Percentiles rank a stretch among this genome's conserved stretches.
Evolutionary conservation across 2,329 filamentous ascomycete species (phyloP).

Genomic region (Thelonectria blattea): DNA sequence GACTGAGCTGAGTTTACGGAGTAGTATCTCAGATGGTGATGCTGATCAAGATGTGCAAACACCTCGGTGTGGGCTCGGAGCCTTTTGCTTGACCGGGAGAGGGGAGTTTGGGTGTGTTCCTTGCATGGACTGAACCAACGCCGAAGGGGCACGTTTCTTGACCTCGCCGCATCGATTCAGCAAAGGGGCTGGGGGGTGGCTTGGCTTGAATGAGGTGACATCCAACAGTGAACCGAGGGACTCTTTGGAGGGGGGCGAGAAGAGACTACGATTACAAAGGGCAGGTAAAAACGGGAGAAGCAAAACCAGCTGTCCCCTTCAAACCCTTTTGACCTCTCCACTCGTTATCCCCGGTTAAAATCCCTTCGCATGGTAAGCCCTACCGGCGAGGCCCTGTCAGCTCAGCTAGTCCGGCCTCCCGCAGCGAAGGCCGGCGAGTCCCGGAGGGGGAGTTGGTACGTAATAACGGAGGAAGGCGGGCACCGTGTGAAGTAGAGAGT

Average conservation of each 20-base stretch:
- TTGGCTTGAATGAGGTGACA: neutral
- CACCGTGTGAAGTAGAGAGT: neutral
- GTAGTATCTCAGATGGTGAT: neutral
- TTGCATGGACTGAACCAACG: neutral
- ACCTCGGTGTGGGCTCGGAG: slow-evolving; percentile 16
- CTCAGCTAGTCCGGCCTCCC: too few species aligned
- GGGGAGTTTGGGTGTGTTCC: neutral
- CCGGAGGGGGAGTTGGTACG: neutral
- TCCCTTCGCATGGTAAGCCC: neutral
- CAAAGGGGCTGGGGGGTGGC: slow-evolving; percentile 4
- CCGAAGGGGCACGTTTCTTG: neutral
- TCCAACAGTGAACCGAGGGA: neutral
- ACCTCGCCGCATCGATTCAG: neutral
- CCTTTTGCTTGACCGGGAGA: slow-evolving; percentile 7
- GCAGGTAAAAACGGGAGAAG: slow-evolving; percentile 1
- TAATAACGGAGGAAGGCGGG: neutral
- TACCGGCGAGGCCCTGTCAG: neutral
- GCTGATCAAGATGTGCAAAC: neutral
- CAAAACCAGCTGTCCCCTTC: neutral
- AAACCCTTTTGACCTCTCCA: neutral
- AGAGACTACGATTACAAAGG: slow-evolving; percentile 2
- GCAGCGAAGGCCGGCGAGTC: neutral
- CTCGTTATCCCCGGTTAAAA: neutral
- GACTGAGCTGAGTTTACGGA: neutral
- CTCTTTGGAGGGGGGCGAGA: neutral